Conservation (phyloP, 192 early-diverging fungal genomes). For the Coemansia erecta region DNA sequence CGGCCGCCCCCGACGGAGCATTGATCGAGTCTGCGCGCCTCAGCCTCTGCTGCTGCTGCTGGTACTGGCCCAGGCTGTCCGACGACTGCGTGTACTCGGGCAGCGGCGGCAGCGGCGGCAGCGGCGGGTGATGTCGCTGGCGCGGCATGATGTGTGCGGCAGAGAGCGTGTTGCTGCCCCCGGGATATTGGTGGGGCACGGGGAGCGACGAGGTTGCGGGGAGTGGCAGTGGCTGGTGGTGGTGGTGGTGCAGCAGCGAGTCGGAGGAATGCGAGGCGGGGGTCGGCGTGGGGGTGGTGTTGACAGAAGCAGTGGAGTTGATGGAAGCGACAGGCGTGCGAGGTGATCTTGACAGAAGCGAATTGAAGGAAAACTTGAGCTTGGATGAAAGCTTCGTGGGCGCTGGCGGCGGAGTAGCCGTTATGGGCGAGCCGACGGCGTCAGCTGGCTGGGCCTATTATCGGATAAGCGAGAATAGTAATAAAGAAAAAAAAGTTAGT, state of each 20-base stretch:
- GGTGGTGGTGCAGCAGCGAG: no score
- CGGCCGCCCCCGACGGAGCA: not conserved
- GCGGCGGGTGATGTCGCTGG: no score
- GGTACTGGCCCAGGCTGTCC: not conserved
- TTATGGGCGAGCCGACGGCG: slow-evolving; percentile 2
- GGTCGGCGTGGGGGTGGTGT: no score
- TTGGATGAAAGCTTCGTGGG: slow-evolving; percentile 7
- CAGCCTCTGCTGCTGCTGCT: not conserved
- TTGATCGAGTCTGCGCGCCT: not conserved
- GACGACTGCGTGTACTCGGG: no score
- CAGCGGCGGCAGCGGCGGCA: no score
- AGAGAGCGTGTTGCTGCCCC: no score
- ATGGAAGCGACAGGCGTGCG: not conserved
- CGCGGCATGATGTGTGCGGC: no score
- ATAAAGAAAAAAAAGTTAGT: not conserved
- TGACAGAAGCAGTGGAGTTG: no score
- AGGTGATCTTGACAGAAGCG: slow-evolving; percentile 16
- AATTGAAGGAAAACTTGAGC: slow-evolving; percentile 35
- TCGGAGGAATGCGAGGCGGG: no score
- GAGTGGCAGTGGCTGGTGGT: no score
- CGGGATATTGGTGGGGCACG: not conserved
- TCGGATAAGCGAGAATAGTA: not conserved
- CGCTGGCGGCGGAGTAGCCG: not conserved
- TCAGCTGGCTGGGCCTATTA: not conserved
- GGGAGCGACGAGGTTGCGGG: not conserved